phyloP scores from a whole-genome alignment of 1,139 yeast genomes.

The Suhomyces ambrosiae region DNA sequence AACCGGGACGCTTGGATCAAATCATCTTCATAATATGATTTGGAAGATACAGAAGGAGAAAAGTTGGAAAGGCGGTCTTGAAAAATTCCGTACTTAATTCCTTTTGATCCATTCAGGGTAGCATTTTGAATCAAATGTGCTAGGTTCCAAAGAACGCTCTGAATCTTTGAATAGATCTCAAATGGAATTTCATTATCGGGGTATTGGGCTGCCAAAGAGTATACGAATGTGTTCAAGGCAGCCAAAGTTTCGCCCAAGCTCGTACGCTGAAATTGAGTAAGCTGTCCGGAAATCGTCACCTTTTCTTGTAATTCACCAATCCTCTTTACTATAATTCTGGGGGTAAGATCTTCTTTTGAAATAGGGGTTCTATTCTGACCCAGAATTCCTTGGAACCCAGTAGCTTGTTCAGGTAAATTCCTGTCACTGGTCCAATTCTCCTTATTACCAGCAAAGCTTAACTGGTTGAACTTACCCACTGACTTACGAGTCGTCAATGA shows the following conservation, averaged over 20 bases:
- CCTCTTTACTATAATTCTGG: constrained; percentile 4
- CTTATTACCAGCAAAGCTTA: constrained; percentile 8
- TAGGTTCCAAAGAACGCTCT: constrained; percentile 5
- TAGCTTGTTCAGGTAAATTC: not conserved
- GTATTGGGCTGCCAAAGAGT: constrained; percentile 15
- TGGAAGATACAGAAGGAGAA: constrained; percentile 19
- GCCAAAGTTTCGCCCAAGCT: constrained; percentile 15
- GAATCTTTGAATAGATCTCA: constrained; percentile 10
- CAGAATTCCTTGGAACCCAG: not conserved
- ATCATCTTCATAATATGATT: constrained; percentile 13
- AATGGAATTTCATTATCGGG: constrained; percentile 12
- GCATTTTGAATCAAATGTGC: constrained; percentile 9
- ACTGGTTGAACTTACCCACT: constrained; percentile 11
- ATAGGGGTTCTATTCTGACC: constrained; percentile 1
- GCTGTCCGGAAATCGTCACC: constrained; percentile 6
- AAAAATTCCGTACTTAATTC: constrained; percentile 16
- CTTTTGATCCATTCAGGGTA: constrained; percentile 1
- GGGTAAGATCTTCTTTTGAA: constrained; percentile 4
- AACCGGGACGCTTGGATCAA: constrained; percentile 6
- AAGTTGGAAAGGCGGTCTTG: constrained; percentile 19
- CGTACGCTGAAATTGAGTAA: constrained; percentile 17
- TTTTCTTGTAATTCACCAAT: constrained; percentile 9
- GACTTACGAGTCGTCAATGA: constrained; percentile 8
- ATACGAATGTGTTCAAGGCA: constrained; percentile 14
- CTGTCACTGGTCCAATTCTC: constrained; percentile 2